phyloP scores from a whole-genome alignment of 805 yeast species.

The Candida xiaguanensis region DNA sequence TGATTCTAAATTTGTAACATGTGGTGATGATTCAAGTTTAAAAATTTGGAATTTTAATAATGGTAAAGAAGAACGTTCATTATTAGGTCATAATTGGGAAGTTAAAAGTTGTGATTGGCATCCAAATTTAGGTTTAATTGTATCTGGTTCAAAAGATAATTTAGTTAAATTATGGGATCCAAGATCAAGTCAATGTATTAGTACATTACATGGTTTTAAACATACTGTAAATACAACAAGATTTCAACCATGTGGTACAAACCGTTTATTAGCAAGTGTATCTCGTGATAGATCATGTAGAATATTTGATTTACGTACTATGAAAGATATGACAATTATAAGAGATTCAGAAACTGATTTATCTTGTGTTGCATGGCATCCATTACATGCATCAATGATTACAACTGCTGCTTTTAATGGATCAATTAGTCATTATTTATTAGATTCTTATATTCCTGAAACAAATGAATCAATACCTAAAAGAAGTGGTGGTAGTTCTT shows the following conservation, averaged over 20 bases:
- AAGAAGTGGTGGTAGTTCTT: constrained; percentile 5
- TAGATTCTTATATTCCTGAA: constrained; percentile 50
- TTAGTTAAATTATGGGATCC: constrained; percentile 96
- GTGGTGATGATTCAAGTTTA: constrained; percentile 86
- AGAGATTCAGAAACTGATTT: constrained; percentile 82
- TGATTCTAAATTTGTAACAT: constrained; percentile 88
- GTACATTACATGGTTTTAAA: constrained; percentile 87
- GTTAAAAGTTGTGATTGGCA: constrained; percentile 98
- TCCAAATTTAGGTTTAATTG: constrained; percentile 78
- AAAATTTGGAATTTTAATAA: constrained; percentile 95
- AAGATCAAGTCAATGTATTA: constrained; percentile 64
- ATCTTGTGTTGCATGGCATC: constrained; percentile 89
- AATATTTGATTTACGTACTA: constrained; percentile 80
- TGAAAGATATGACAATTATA: constrained; percentile 71
- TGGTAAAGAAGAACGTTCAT: constrained; percentile 73
- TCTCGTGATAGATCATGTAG: constrained; percentile 87
- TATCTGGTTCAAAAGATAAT: constrained; percentile 94
- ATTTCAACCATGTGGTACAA: constrained; percentile 81
- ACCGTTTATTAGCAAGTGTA: constrained; percentile 72
- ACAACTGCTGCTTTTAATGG: constrained; percentile 92
- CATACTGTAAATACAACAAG: constrained; percentile 85
- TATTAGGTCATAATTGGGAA: constrained; percentile 98
- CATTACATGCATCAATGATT: constrained; percentile 72
- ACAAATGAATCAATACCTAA: constrained; percentile 11
- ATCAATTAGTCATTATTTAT: constrained; percentile 67